Percentiles rank a stretch among this genome's conserved stretches.
These are phyloP conservation scores for Chimonanthus praecox DNA, from an alignment of 164 flowering plant genomes.

Conservation along the genomic window DNA sequence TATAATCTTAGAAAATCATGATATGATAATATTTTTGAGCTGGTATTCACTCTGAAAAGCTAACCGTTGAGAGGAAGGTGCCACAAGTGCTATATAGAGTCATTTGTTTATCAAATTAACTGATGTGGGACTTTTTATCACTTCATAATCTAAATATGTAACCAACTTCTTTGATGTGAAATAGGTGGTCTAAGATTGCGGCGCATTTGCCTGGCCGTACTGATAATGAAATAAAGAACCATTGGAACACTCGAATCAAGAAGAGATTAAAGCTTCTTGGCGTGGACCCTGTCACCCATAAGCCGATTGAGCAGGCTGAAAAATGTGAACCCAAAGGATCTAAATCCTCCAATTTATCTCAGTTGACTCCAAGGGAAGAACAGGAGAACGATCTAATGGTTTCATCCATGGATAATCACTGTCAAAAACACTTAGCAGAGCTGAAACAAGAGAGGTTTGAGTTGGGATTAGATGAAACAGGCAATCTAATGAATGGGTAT, in stretches of 20 bases:
- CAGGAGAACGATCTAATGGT: constrained; percentile 1
- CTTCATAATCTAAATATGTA: too few relatives aligned
- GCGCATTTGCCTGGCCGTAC: constrained; percentile 70
- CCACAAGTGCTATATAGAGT: too few relatives aligned
- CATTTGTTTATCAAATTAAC: too few relatives aligned
- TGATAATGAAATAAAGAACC: constrained; percentile 75
- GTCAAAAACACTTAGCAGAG: neutral
- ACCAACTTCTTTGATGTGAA: neutral
- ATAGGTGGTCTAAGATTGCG: constrained; percentile 79
- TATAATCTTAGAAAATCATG: too few relatives aligned
- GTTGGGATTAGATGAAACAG: constrained; percentile 12
- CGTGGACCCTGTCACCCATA: constrained; percentile 56
- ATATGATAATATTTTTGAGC: too few relatives aligned
- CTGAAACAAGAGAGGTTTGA: constrained; percentile 16
- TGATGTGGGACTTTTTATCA: too few relatives aligned
- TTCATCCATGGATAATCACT: neutral
- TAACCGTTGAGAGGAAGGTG: too few relatives aligned
- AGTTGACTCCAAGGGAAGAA: neutral
- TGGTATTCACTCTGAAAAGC: too few relatives aligned
- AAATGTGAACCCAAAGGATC: constrained; percentile 9
- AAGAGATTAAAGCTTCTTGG: constrained; percentile 50
- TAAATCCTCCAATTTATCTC: constrained; percentile 1
- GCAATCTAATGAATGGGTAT: constrained; percentile 15
- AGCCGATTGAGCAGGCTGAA: constrained; percentile 26
- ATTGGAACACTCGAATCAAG: constrained; percentile 75